A percentile compares a stretch with the other conserved stretches of the same genome.
Evolutionary conservation across 164 flowering plant genomes (phyloP).

Genomic region (Akebia trifoliata): DNA sequence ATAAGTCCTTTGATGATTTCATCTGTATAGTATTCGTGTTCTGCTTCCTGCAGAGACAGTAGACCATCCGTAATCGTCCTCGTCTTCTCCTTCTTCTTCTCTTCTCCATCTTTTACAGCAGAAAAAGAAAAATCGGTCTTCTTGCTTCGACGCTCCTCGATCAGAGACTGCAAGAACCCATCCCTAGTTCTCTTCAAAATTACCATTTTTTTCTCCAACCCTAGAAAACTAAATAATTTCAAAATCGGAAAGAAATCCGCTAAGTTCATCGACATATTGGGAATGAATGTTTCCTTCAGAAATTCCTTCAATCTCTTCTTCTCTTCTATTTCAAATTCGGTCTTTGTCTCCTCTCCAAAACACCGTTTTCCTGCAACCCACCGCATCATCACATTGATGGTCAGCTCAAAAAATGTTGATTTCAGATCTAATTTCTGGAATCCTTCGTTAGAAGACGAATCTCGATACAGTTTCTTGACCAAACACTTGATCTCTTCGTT

Average conservation of each 20-base stretch:
- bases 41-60: constrained; percentile 26
- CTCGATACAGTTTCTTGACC: background rate
- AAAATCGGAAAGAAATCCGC: constrained; percentile 29
- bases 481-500: constrained; percentile 8
- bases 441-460: too few relatives aligned
- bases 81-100: background rate
- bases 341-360: constrained; percentile 10
- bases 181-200: constrained; percentile 17
- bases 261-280: constrained; percentile 10
- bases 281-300: constrained; percentile 13
- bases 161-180: constrained; percentile 18
- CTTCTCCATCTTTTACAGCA: too few relatives aligned
- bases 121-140: background rate
- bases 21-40: constrained; percentile 32
- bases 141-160: constrained; percentile 17
- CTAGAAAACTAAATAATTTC: constrained; percentile 16
- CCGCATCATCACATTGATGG: constrained; percentile 10
- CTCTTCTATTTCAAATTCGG: constrained; percentile 22
- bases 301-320: constrained; percentile 11
- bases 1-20: constrained; percentile 27
- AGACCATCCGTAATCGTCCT: constrained; percentile 21
- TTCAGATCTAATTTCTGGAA: constrained; percentile 7
- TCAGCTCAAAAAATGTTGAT: constrained; percentile 4
- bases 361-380: constrained; percentile 11
- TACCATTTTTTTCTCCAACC: constrained; percentile 22